Conservation (phyloP, 768 basidiomycete genomes). For the Termitomyces sp. region DNA sequence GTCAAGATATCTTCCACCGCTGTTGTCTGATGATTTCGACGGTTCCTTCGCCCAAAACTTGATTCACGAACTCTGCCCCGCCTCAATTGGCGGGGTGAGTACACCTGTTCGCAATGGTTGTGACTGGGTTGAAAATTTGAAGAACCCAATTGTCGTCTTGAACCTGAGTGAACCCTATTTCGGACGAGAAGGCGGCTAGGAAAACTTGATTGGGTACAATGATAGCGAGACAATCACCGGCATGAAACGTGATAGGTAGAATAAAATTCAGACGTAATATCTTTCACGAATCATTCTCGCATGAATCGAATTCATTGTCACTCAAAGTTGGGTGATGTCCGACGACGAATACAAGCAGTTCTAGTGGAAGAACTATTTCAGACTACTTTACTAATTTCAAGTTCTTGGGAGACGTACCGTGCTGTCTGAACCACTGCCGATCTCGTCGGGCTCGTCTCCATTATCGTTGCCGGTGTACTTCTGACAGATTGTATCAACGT, state of each 20-base stretch:
- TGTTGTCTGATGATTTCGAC: not conserved
- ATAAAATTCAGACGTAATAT: not conserved
- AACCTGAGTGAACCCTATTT: not conserved
- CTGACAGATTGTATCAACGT: slow-evolving; percentile 26
- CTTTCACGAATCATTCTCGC: not conserved
- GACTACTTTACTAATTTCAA: not conserved
- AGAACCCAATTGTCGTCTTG: not conserved
- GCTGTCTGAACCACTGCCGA: slow-evolving; percentile 26
- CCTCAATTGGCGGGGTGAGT: slow-evolving; percentile 4
- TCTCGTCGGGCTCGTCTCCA: slow-evolving; percentile 24
- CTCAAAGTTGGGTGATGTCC: slow-evolving; percentile 18
- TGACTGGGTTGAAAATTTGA: slow-evolving; percentile 3
- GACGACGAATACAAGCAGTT: slow-evolving; percentile 23
- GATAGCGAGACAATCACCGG: not conserved
- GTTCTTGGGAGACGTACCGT: slow-evolving; percentile 13
- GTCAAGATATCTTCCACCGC: slow-evolving; percentile 1
- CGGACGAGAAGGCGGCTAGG: slow-evolving; percentile 1
- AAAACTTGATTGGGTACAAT: not conserved
- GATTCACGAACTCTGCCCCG: slow-evolving; percentile 5
- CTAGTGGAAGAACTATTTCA: slow-evolving; percentile 1
- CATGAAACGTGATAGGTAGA: not conserved
- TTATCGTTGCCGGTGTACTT: slow-evolving; percentile 23
- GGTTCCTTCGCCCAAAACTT: slow-evolving; percentile 5
- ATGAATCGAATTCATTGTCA: not conserved
- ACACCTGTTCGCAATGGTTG: not conserved